phyloP scores from a whole-genome alignment of 2,329 filamentous ascomycete genomes.

The Sordariomycetes sp. region DNA sequence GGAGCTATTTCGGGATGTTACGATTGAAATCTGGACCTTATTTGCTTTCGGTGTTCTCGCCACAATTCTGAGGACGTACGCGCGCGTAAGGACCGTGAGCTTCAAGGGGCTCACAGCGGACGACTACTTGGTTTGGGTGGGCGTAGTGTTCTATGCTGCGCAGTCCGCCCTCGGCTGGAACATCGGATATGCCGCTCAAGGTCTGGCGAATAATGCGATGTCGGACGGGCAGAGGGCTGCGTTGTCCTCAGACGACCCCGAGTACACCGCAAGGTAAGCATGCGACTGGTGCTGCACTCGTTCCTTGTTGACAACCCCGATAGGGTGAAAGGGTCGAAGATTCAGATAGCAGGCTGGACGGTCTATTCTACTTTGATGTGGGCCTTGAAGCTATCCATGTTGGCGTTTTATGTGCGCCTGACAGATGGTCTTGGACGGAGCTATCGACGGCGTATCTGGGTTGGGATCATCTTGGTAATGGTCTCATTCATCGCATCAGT shows the following conservation, averaged over 20 bases:
- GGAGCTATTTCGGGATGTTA: no score
- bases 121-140: slow-evolving; percentile 50
- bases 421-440: slow-evolving; percentile 29
- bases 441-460: slow-evolving; percentile 33
- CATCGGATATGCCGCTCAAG: slow-evolving; percentile 36
- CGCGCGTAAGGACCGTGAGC: slow-evolving; percentile 38
- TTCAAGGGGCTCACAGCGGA: slow-evolving; percentile 41
- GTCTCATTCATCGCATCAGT: slow-evolving; percentile 39
- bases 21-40: slow-evolving; percentile 29
- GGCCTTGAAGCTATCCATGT: slow-evolving; percentile 46
- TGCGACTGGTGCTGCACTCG: slow-evolving; percentile 14
- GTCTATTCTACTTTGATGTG: slow-evolving; percentile 44
- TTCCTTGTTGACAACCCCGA: background rate
- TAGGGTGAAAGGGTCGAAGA: slow-evolving; percentile 40
- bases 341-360: slow-evolving; percentile 46
- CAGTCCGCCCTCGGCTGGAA: slow-evolving; percentile 30
- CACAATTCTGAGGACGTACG: slow-evolving; percentile 39
- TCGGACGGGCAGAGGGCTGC: slow-evolving; percentile 35
- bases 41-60: slow-evolving; percentile 37
- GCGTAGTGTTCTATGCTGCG: slow-evolving; percentile 27
- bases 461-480: slow-evolving; percentile 40
- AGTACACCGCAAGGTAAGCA: slow-evolving; percentile 24
- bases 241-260: slow-evolving; percentile 30
- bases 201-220: slow-evolving; percentile 50
- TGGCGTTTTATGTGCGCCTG: slow-evolving; percentile 46